Evolutionary conservation across 768 basidiomycete species (phyloP).

Genomic region (Hypsizygus marmoreus): DNA sequence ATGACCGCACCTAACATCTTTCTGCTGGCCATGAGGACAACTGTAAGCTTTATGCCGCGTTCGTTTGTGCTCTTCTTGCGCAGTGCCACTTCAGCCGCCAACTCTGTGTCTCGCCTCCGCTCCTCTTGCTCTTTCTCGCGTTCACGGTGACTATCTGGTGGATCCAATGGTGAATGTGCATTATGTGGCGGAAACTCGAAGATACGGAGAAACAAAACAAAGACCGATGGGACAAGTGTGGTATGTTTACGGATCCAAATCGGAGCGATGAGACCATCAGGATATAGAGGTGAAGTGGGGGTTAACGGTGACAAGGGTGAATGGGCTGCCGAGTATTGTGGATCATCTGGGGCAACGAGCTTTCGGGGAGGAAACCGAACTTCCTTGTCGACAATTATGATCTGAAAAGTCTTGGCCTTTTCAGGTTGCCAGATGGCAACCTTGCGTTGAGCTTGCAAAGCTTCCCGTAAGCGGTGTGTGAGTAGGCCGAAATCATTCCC

Average conservation of each 20-base stretch:
- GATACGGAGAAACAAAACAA: constrained; percentile 87
- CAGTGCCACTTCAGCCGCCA: constrained; percentile 77
- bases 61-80: constrained; percentile 82
- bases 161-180: constrained; percentile 55
- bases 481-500: constrained; percentile 66
- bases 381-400: constrained; percentile 81
- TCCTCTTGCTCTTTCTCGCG: constrained; percentile 69
- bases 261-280: constrained; percentile 95
- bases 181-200: constrained; percentile 61
- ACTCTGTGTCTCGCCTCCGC: constrained; percentile 67
- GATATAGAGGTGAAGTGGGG: constrained; percentile 84
- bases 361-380: constrained; percentile 90
- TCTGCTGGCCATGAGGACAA: constrained; percentile 89
- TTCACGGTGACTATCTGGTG: constrained; percentile 53
- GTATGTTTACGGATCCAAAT: constrained; percentile 99
- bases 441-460: constrained; percentile 63
- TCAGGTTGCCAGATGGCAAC: constrained; percentile 74
- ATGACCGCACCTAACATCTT: constrained; percentile 72
- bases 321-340: constrained; percentile 60
- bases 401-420: constrained; percentile 74
- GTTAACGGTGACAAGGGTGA: constrained; percentile 95
- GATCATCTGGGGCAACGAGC: constrained; percentile 59
- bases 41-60: constrained; percentile 90
- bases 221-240: constrained; percentile 87
- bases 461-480: constrained; percentile 62